A percentile compares a stretch with the other conserved stretches of the same genome.
Evolutionary conservation across 306 rosid species (phyloP).

Genomic region (Vigna nakashimae): DNA sequence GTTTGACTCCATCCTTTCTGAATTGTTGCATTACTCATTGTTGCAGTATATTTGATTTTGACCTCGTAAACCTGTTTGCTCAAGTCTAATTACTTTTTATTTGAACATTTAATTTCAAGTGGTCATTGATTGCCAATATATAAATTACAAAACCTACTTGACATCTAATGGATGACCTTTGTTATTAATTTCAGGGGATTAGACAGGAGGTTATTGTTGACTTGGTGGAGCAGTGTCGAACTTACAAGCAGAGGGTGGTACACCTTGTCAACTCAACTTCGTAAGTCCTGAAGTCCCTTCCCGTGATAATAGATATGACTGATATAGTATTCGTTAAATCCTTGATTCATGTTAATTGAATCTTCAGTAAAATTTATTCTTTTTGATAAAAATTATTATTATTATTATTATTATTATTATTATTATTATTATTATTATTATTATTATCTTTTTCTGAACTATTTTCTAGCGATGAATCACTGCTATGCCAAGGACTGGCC

Average conservation of each 20-base stretch:
- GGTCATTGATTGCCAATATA: constrained; percentile 26
- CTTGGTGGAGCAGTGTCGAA: constrained; percentile 92
- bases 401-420: not conserved
- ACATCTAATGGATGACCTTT: constrained; percentile 30
- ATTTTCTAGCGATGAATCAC: constrained; percentile 81
- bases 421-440: too few species aligned
- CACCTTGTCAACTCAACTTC: constrained; percentile 97
- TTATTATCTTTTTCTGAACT: not conserved
- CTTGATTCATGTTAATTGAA: constrained; percentile 2
- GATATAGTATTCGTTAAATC: constrained; percentile 14
- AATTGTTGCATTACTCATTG: not conserved
- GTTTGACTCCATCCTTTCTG: too few species aligned
- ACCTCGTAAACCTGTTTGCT: constrained; percentile 22
- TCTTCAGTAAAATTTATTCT: constrained; percentile 1
- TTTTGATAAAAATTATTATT: not conserved
- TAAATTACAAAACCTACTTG: constrained; percentile 6
- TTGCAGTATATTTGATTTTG: constrained; percentile 18
- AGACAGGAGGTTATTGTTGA: constrained; percentile 96
- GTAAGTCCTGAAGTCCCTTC: constrained; percentile 61
- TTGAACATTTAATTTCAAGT: constrained; percentile 9
- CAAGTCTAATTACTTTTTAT: constrained; percentile 29
- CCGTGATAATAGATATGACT: constrained; percentile 23
- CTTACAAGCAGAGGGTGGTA: constrained; percentile 95
- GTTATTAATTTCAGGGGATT: constrained; percentile 65
- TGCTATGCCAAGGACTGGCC: constrained; percentile 88